Evolutionary conservation across 2,329 filamentous ascomycete genomes (phyloP), one percentile per base, ranked within the genome.

Genomic region (Aspergillus piperis): DNA sequence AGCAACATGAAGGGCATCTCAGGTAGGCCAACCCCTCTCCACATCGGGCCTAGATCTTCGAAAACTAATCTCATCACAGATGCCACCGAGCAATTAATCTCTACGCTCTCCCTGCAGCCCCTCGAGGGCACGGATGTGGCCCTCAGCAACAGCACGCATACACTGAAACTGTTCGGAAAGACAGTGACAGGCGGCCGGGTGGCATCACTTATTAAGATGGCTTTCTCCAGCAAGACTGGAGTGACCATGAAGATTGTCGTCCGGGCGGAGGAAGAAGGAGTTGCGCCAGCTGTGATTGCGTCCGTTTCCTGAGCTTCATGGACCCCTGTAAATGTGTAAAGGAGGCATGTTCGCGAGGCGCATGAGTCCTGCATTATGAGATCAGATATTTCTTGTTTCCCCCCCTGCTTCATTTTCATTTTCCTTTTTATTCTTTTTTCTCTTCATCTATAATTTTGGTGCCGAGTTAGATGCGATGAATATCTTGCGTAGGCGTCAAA

Each of bases 221-320:
- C 93, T 1, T 97, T 88, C 79, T 96, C 91, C 63, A 88, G 90
- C 70, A 96, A 96, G 84, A 89, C 89, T 53, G 95, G 95, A 55
- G 92, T 98, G 25, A 97, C 95, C 60, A 96, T 94, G 72, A 98
- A 98, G 86, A 92, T 99, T 69, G 90, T 89, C 55, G 91, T 94
- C 62, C 86, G 95, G 73, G 90, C 90, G 75, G 95, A 99, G 77
- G 95, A 99, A 79, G 91, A 95, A 74, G 91, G 91, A 58, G 88
- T 99, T 72, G 92, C 95, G 63, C 84, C 88, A 62, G 82, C 96
- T 76, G 87, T 98, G 62, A 85, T 97, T 74, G 90, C 87, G 67
- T 92, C 91, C 70, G 88, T 97, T 75, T 88, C 90, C 75, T 96
- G 86, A 84, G 64, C 61, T 36, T 64, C 32, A 30, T 61, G n/a